Evolutionary conservation across 2,329 filamentous ascomycete genomes (phyloP), one percentile per base, ranked within the genome.

Genomic region (Sclerotinia minor): DNA sequence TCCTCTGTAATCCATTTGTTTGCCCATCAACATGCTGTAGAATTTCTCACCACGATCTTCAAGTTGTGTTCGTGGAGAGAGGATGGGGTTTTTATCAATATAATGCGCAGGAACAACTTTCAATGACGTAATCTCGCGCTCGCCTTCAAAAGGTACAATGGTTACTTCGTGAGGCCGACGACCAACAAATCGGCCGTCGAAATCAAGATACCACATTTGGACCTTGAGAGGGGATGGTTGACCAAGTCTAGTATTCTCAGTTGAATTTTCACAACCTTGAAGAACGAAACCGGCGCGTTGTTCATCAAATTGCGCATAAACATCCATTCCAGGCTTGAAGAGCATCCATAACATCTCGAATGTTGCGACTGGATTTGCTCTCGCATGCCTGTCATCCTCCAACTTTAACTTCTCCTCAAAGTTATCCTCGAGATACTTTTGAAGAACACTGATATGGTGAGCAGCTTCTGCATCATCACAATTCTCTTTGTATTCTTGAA

Each of bases 131-230:
- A 77, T 73, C 11, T 76, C 72, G 19, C 71, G 71, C 60, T 76
- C 71, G 9, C 75, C 75, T 38, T 75, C 72, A 61, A 72, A 77
- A 7, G 72, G 71, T 5, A 69, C 60, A 29, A 77, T 75, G 17
- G 67, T 69, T 4, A 77, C 74, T 47, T 70, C 69, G 29, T 72
- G 70, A 17, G 60, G 55, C 13, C 72, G 67, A 35, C 75, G 72
- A 52, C 72, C 71, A 53, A 75, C 74, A 13, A 72, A 67, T 13
- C 69, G 67, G 11, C 75, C 75, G 64, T 77, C 70, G n/a, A 73
- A 76, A 69, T 77, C 76, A 45, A 77, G 72, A 61, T 74, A 73
- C 71, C 76, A 77, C 67, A 74, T 71, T 35, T 70, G 69, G 24
- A 72, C 52, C 58, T 71, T 70, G 58, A 76, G 70, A 29, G 71